These are phyloP conservation scores for Pyrus communis DNA, from an alignment of 306 rosid genomes.

Conservation along the genomic window DNA sequence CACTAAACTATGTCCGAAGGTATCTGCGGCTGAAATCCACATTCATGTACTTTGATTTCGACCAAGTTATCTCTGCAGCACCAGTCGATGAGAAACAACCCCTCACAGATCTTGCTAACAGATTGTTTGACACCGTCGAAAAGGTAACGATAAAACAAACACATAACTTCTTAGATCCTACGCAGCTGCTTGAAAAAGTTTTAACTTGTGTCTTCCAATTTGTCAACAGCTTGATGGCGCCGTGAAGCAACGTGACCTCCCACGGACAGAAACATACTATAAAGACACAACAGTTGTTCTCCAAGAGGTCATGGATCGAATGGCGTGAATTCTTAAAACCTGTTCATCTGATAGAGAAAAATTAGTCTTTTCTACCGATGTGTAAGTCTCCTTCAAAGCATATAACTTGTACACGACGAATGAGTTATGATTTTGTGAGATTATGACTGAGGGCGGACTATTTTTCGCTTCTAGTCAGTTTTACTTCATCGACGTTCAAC, in stretches of 20 bases:
- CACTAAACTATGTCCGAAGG: slow-evolving; percentile 68
- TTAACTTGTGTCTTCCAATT: neutral
- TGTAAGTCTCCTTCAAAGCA: neutral
- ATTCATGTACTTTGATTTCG: slow-evolving; percentile 81
- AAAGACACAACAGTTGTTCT: slow-evolving; percentile 63
- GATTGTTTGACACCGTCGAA: slow-evolving; percentile 74
- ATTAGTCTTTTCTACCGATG: neutral
- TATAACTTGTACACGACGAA: neutral
- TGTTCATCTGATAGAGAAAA: neutral
- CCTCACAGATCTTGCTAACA: slow-evolving; percentile 63
- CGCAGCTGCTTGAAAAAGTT: neutral
- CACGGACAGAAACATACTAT: slow-evolving; percentile 36
- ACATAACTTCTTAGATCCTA: neutral
- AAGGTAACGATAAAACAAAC: slow-evolving; percentile 31
- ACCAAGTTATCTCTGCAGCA: slow-evolving; percentile 69
- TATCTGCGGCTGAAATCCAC: slow-evolving; percentile 78
- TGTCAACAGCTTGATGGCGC: slow-evolving; percentile 74
- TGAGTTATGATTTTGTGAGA: neutral
- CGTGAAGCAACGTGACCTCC: slow-evolving; percentile 44
- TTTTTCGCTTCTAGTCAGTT: neutral
- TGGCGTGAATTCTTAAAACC: slow-evolving; percentile 30
- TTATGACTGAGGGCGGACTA: neutral
- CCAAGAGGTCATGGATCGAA: slow-evolving; percentile 75
- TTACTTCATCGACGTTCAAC: neutral
- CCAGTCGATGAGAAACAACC: slow-evolving; percentile 54